Evolutionary conservation across 2,329 filamentous ascomycete genomes (phyloP).

Genomic region (Colletotrichum neosansevieriae): DNA sequence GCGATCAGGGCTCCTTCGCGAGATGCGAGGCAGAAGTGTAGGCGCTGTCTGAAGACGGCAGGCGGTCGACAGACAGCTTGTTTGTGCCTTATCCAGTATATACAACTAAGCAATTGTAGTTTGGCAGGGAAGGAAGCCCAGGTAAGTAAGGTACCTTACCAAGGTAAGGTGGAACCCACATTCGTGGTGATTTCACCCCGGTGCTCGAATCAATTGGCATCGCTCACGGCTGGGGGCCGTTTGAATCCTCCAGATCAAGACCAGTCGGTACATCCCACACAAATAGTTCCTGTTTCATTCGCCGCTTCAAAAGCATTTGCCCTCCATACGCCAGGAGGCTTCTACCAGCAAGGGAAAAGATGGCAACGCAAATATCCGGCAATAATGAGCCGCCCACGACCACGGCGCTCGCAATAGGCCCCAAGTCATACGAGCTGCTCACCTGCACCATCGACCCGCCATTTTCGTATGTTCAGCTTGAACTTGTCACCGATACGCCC

Average conservation of each 20-base stretch:
- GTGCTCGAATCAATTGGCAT: slow-evolving; percentile 35
- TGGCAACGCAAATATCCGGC: slow-evolving; percentile 32
- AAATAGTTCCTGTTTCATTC: no score
- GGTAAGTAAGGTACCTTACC: no score
- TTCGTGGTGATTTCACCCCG: no score
- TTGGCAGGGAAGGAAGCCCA: no score
- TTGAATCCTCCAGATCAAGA: no score
- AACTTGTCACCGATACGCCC: slow-evolving; percentile 54
- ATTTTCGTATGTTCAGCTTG: slow-evolving; percentile 69
- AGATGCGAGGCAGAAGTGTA: background rate
- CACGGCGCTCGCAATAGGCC: slow-evolving; percentile 7
- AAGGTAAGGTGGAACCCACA: slow-evolving; percentile 2
- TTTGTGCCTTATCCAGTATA: background rate
- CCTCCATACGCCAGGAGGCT: no score
- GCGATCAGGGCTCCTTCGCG: background rate
- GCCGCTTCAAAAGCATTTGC: no score
- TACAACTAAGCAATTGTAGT: background rate
- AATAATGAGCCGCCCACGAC: slow-evolving; percentile 3
- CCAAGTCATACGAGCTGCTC: slow-evolving; percentile 61
- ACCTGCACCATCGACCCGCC: slow-evolving; percentile 65
- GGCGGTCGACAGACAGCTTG: background rate
- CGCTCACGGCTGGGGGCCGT: background rate
- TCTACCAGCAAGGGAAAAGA: background rate
- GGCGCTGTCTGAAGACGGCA: background rate
- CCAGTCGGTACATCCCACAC: no score